phyloP scores from a whole-genome alignment of 345 rosid genomes.

The Hibiscus tridactylites region DNA sequence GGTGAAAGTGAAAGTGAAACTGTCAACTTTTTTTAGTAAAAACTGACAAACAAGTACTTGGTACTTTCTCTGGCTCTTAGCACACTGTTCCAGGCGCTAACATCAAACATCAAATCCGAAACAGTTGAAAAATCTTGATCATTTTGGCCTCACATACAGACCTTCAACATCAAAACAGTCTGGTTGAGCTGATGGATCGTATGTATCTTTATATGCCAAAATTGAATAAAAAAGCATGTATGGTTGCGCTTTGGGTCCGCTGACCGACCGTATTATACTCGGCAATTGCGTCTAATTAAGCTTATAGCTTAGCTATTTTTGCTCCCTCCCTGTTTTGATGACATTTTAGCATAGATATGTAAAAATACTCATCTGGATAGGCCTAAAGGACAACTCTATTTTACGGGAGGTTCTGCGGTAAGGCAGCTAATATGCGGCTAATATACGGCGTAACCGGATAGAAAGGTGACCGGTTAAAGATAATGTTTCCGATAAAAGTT shows the following conservation, averaged over 20 bases:
- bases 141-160: not conserved
- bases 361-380: too few species aligned
- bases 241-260: not conserved
- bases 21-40: slow-evolving; percentile 1
- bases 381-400: too few species aligned
- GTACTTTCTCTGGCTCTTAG: slow-evolving; percentile 10
- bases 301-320: not conserved
- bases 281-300: not conserved
- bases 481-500: too few species aligned
- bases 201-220: not conserved
- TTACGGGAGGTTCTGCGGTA: too few species aligned
- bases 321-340: too few species aligned
- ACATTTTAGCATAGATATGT: too few species aligned
- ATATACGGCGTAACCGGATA: too few species aligned
- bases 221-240: not conserved
- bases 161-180: not conserved
- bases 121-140: not conserved
- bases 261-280: not conserved
- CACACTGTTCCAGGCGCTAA: not conserved
- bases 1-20: not conserved
- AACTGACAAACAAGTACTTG: slow-evolving; percentile 15
- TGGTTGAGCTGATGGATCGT: not conserved
- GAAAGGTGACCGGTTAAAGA: too few species aligned
- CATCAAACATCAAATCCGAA: not conserved
- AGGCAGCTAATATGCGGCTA: too few species aligned